Percentiles rank a stretch among this genome's conserved stretches.
phyloP scores from a whole-genome alignment of 225 moss, liverwort and hornwort species.

The Antitrichia curtipendula region DNA sequence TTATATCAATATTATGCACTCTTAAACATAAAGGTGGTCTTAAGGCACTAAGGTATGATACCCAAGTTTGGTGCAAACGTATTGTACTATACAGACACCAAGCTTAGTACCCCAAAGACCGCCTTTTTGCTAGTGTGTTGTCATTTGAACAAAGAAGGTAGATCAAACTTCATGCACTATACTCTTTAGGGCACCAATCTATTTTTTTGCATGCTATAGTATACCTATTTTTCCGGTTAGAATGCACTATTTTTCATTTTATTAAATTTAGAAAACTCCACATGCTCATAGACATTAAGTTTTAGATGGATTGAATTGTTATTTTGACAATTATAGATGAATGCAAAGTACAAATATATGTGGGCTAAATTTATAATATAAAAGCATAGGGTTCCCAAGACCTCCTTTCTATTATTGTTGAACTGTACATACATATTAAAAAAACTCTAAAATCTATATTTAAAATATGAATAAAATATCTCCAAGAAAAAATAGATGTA shows the following conservation, averaged over 20 bases:
- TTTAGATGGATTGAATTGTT: background rate
- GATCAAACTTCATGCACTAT: background rate
- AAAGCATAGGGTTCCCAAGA: background rate
- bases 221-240: background rate
- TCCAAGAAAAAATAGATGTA: background rate
- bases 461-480: background rate
- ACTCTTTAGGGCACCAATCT: background rate
- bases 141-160: background rate
- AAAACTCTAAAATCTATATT: background rate
- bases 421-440: no score
- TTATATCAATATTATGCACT: background rate
- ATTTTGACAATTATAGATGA: background rate
- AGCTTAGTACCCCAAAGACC: fast-evolving
- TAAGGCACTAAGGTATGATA: fast-evolving
- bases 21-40: no score
- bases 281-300: background rate
- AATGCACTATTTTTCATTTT: background rate
- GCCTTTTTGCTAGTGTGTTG: background rate
- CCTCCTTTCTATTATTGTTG: background rate
- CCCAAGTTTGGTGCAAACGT: background rate
- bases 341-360: background rate
- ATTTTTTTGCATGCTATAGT: fast-evolving
- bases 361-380: background rate
- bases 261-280: background rate
- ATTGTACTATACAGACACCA: background rate